Conservation (phyloP, 2,329 filamentous ascomycete species). For the Sporothrix schenckii region DNA sequence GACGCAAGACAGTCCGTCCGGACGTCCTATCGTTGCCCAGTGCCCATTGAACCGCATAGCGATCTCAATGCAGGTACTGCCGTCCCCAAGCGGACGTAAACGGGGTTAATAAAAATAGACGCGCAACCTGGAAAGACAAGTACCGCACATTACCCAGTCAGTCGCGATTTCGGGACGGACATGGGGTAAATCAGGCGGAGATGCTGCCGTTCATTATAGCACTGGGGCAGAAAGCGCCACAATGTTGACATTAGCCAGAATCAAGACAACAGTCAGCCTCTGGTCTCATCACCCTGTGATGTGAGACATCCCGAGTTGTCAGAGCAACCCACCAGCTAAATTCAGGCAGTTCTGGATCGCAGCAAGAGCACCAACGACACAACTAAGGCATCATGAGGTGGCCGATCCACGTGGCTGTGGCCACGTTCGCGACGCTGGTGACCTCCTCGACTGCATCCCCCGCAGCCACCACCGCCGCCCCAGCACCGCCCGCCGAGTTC, state of each 20-base stretch:
- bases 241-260: conserved; percentile 2
- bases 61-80: conserved; percentile 10
- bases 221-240: too few relatives aligned
- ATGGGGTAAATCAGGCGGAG: conserved; percentile 6
- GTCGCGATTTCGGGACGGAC: neutral
- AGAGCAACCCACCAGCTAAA: too few relatives aligned
- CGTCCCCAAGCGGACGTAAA: neutral
- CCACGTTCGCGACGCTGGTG: neutral
- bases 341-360: too few relatives aligned
- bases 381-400: neutral
- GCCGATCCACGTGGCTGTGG: neutral
- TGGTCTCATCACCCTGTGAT: too few relatives aligned
- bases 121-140: neutral
- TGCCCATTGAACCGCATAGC: neutral
- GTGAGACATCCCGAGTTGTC: too few relatives aligned
- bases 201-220: neutral
- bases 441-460: neutral
- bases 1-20: neutral
- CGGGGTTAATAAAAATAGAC: neutral
- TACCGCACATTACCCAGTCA: neutral
- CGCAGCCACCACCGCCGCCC: neutral
- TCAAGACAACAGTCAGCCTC: too few relatives aligned
- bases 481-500: neutral
- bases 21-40: neutral
- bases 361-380: too few relatives aligned